phyloP scores from a whole-genome alignment of 2,329 filamentous ascomycete genomes.

The Verticillium isaacii region DNA sequence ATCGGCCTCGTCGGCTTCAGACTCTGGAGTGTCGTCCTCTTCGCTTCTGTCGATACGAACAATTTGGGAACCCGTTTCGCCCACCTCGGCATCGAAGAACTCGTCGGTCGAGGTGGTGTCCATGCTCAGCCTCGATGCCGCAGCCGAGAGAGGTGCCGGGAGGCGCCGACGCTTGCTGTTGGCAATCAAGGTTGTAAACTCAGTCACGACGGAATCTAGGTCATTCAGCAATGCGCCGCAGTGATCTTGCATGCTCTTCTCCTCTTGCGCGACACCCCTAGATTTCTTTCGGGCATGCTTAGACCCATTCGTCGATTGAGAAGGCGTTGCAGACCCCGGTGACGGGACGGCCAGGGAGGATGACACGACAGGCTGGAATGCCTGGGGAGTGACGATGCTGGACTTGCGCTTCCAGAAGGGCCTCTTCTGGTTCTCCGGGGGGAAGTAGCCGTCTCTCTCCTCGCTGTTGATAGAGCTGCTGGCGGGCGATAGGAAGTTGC shows the following conservation, averaged over 20 bases:
- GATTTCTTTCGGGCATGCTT: constrained; percentile 29
- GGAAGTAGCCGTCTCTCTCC: constrained; percentile 52
- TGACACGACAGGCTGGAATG: constrained; percentile 30
- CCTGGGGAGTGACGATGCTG: constrained; percentile 42
- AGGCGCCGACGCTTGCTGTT: constrained; percentile 75
- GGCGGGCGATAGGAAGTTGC: constrained; percentile 28
- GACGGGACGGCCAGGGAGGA: constrained; percentile 38
- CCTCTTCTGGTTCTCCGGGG: constrained; percentile 50
- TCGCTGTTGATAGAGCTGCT: constrained; percentile 26
- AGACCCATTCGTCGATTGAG: constrained; percentile 21
- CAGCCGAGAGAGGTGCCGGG: constrained; percentile 42
- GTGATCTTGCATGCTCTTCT: constrained; percentile 71
- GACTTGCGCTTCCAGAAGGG: constrained; percentile 92
- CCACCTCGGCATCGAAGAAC: constrained; percentile 88
- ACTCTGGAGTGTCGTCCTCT: constrained; percentile 54
- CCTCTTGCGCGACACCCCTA: constrained; percentile 39
- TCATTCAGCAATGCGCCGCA: constrained; percentile 80
- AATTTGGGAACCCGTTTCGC: constrained; percentile 59
- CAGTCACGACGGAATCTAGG: constrained; percentile 74
- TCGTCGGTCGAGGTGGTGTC: constrained; percentile 81
- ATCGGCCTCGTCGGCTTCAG: constrained; percentile 50
- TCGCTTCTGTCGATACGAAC: constrained; percentile 68
- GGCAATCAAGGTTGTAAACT: constrained; percentile 73
- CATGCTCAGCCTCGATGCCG: constrained; percentile 56
- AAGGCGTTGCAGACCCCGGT: constrained; percentile 27